Base-by-base conservation (phyloP, 805 yeast genomes). In the Barnettozyma pratensis region DNA sequence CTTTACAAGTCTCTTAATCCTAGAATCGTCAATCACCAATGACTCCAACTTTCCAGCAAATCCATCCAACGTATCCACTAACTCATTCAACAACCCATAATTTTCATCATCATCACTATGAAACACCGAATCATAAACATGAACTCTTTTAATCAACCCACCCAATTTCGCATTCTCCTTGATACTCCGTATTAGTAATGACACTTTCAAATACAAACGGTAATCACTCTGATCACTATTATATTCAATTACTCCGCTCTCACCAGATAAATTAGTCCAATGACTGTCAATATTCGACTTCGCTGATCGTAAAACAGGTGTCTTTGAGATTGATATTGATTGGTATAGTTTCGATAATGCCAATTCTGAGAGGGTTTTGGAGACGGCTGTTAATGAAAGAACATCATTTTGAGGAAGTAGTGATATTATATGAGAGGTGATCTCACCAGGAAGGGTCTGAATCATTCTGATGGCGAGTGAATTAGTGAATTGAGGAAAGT, bases 231-330 rank as follows among this genome's bases (percentile, higher is more conserved):
- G 69, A 37, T 68, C 67, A 0, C 47, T 50, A 9, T 65, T 62
- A 39, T 71, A 69, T 10, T 64, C 55, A 3, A 68, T 57, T 4
- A 70, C 64, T 6, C 6, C 6, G 7, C 61, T 54, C 27, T 65
- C 53, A 0, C 73, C 73, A 14, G 75, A 67, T 4, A 78, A 46
- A 42, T 68, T 65, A 0, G 80, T 72, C 42, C 52, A 65, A 4
- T 56, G 55, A 1, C 70, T 55, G 19, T 71, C 75, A 4, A 67
- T 41, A 45, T 60, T 71, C 61, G 70, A 65, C 7, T 48, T 26
- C 1, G 47, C 46, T 2, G 60, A 48, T 14, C 65, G 47, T 4
- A 74, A 35, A 1, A 64, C 52, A 1, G 76, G 68, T 6, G 69
- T 53, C 42, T 57, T 58, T 12, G 71, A 60, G 34, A 78, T 62